Percentiles rank a stretch among this genome's conserved stretches.
Evolutionary conservation across 2,329 filamentous ascomycete species (phyloP).

Genomic region (Aureobasidium sp.): DNA sequence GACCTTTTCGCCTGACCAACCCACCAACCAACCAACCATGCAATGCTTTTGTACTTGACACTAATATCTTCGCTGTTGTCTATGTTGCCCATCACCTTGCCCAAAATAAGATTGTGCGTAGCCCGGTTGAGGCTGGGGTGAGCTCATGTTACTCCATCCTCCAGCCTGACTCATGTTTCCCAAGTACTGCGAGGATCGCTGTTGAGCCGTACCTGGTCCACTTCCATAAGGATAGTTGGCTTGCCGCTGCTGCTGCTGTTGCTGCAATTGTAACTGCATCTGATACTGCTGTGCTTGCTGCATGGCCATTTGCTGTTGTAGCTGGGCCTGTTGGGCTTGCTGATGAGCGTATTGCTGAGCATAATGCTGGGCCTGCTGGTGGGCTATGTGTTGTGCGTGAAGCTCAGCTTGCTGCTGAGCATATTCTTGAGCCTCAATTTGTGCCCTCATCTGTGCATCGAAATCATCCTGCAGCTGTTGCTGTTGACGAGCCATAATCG

Average conservation of each 20-base stretch:
- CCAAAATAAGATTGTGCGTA: conserved; percentile 15
- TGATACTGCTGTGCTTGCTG: conserved; percentile 24
- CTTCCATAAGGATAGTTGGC: background rate
- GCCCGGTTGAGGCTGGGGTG: conserved; percentile 13
- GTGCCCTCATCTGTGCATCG: conserved; percentile 33
- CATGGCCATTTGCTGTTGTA: conserved; percentile 24
- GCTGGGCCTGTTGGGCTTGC: conserved; percentile 30
- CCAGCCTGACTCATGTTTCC: background rate
- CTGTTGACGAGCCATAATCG: conserved; percentile 52
- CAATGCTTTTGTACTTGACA: background rate
- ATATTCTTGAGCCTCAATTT: conserved; percentile 33
- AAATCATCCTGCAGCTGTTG: conserved; percentile 32
- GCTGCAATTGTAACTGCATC: conserved; percentile 20
- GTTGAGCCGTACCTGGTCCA: conserved; percentile 15
- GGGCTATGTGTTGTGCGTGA: conserved; percentile 18
- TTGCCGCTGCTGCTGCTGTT: conserved; percentile 7
- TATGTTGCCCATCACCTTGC: background rate
- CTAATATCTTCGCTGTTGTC: conserved; percentile 10
- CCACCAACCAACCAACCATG: background rate
- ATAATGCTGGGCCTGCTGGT: conserved; percentile 25
- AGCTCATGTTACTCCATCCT: conserved; percentile 10
- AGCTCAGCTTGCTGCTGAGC: conserved; percentile 24
- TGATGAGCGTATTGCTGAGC: conserved; percentile 22
- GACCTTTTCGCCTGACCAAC: background rate
- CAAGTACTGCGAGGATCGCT: conserved; percentile 17